phyloP scores from a whole-genome alignment of 352 stramenopile genomes.

The Phytophthora pistaciae region DNA sequence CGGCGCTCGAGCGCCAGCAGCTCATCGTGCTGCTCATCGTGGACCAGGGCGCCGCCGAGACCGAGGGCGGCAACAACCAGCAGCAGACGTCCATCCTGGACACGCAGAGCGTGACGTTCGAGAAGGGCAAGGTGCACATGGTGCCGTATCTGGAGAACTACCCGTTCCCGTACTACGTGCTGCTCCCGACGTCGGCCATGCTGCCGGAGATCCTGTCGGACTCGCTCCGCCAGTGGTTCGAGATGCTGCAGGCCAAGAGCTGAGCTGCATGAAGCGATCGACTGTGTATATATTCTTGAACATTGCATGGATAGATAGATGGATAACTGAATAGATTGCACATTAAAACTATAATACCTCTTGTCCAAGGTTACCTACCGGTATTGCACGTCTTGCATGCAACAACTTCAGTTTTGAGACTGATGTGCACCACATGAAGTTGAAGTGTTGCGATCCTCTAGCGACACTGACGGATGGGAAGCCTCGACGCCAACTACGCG shows the following conservation, averaged over 20 bases:
- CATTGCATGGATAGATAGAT: slow-evolving; percentile 4
- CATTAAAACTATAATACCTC: neutral
- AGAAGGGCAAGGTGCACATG: slow-evolving; percentile 96
- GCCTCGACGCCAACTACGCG: slow-evolving; percentile 62
- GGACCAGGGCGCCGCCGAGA: slow-evolving; percentile 78
- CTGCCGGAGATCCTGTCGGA: slow-evolving; percentile 99
- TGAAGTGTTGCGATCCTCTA: slow-evolving; percentile 19
- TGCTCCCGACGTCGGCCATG: slow-evolving; percentile 95
- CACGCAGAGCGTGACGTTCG: slow-evolving; percentile 98
- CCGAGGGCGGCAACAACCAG: slow-evolving; percentile 31
- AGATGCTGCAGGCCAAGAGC: slow-evolving; percentile 93
- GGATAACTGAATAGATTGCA: slow-evolving; percentile 19
- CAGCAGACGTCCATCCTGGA: slow-evolving; percentile 96
- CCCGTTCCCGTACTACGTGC: slow-evolving; percentile 99
- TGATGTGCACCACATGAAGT: neutral
- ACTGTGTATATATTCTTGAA: neutral
- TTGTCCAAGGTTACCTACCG: too few relatives aligned
- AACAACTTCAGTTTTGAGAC: neutral
- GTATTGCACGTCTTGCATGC: neutral
- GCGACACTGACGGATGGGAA: slow-evolving; percentile 25
- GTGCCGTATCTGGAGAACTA: slow-evolving; percentile 99
- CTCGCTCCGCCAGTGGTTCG: slow-evolving; percentile 99
- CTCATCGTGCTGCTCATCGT: slow-evolving; percentile 99
- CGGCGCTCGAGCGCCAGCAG: slow-evolving; percentile 98
- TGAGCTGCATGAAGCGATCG: slow-evolving; percentile 19